A percentile compares a stretch with the other conserved stretches of the same genome.
These are phyloP conservation scores for Ligustrum vulgare DNA, from an alignment of 257 asterid genomes.

Conservation along the genomic window DNA sequence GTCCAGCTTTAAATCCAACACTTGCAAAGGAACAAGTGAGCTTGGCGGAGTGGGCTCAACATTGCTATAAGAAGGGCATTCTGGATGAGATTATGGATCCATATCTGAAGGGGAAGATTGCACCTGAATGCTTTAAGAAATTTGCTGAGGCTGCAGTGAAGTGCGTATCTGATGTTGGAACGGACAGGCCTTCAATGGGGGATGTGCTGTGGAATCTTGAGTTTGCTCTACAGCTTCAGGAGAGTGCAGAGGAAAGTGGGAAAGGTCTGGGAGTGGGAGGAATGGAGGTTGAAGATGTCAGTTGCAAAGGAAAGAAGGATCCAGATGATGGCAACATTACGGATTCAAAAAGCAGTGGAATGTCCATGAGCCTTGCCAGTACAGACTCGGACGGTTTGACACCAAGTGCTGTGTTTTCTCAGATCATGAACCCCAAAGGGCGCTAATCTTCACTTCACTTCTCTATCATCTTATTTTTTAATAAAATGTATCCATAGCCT, in stretches of 20 bases:
- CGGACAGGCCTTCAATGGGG: conserved; percentile 88
- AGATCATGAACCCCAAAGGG: conserved; percentile 91
- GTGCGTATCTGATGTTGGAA: conserved; percentile 79
- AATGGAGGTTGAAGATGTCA: conserved; percentile 34
- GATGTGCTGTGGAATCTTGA: conserved; percentile 95
- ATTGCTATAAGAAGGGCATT: conserved; percentile 73
- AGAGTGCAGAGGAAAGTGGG: conserved; percentile 87
- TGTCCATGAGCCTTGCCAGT: conserved; percentile 87
- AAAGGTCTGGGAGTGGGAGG: conserved; percentile 56
- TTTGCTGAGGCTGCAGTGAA: conserved; percentile 86
- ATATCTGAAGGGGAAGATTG: conserved; percentile 83
- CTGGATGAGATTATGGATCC: conserved; percentile 77
- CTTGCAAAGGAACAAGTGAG: conserved; percentile 89
- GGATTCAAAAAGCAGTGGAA: conserved; percentile 51
- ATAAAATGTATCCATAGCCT: no score
- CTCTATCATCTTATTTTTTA: no score
- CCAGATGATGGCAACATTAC: conserved; percentile 47
- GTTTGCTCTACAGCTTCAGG: conserved; percentile 88
- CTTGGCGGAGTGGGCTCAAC: conserved; percentile 89
- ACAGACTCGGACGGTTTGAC: conserved; percentile 87
- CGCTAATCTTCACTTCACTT: conserved; percentile 56
- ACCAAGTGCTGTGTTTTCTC: conserved; percentile 91
- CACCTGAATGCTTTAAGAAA: conserved; percentile 87
- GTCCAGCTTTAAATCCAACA: conserved; percentile 76
- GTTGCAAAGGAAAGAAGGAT: conserved; percentile 62